Evolutionary conservation across 305 asterid genomes (phyloP).

Genomic region (Fraxinus sp.): DNA sequence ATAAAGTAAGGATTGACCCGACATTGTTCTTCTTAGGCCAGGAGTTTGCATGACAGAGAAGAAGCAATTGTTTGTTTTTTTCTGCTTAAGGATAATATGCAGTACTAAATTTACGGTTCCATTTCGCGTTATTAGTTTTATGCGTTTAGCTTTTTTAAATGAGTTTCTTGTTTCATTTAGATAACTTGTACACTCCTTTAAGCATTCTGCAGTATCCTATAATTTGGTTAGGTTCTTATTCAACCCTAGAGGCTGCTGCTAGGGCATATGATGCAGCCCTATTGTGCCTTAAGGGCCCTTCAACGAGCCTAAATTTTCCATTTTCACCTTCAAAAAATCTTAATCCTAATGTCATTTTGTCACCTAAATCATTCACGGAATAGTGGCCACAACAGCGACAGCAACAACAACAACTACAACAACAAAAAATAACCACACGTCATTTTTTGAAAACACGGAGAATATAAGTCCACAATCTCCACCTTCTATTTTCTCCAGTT

Average conservation of each 20-base stretch:
- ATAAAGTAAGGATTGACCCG: constrained; percentile 60
- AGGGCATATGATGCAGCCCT: constrained; percentile 93
- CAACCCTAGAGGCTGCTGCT: constrained; percentile 88
- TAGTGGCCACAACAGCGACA: constrained; percentile 60
- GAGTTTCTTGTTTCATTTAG: background rate
- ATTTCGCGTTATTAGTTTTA: constrained; percentile 30
- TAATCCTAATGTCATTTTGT: constrained; percentile 31
- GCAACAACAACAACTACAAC: background rate
- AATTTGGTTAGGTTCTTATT: constrained; percentile 91
- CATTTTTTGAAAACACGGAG: too few species aligned
- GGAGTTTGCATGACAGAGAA: constrained; percentile 53
- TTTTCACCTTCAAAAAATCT: constrained; percentile 19
- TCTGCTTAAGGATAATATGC: constrained; percentile 8
- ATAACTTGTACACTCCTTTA: constrained; percentile 25
- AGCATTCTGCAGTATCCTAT: constrained; percentile 45
- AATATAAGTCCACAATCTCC: constrained; percentile 12
- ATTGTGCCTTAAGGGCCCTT: constrained; percentile 69
- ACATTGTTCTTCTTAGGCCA: constrained; percentile 27
- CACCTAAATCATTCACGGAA: constrained; percentile 75
- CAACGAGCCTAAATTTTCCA: constrained; percentile 76
- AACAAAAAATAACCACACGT: too few species aligned
- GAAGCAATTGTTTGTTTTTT: constrained; percentile 56
- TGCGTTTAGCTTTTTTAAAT: too few species aligned
- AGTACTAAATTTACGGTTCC: constrained; percentile 31
- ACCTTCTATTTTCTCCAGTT: background rate